Evolutionary conservation across 1,284 basidiomycete species (phyloP).

Genomic region (Clitocybe nebularis): DNA sequence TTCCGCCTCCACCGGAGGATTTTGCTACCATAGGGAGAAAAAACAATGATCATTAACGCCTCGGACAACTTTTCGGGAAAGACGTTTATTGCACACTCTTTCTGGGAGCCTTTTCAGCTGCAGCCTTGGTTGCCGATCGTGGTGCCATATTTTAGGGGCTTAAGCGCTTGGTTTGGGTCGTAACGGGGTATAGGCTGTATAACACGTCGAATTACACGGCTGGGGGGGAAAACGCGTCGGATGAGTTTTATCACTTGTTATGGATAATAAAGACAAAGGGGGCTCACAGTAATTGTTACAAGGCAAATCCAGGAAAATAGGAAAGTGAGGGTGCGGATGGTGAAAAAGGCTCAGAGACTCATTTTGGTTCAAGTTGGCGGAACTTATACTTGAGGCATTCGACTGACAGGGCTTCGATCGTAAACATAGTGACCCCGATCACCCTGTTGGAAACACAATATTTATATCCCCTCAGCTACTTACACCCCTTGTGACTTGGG

Average conservation of each 20-base stretch:
- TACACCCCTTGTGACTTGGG: no score
- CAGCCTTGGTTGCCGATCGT: constrained; percentile 26
- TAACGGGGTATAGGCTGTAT: constrained; percentile 1
- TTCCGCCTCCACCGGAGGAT: constrained; percentile 32
- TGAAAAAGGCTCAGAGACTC: constrained; percentile 33
- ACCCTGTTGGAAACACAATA: constrained; percentile 19
- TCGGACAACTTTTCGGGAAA: background rate
- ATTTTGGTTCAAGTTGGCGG: constrained; percentile 39
- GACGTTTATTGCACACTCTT: constrained; percentile 27
- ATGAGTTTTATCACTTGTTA: constrained; percentile 3
- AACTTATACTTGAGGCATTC: constrained; percentile 39
- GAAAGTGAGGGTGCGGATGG: constrained; percentile 22
- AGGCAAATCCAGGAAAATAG: constrained; percentile 5
- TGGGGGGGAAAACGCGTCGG: constrained; percentile 1
- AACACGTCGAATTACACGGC: constrained; percentile 5
- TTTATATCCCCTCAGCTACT: no score
- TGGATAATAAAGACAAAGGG: background rate
- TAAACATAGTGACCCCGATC: constrained; percentile 31
- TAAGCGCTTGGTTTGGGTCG: constrained; percentile 3
- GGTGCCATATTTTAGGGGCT: constrained; percentile 28
- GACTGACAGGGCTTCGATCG: constrained; percentile 43
- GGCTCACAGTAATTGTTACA: constrained; percentile 9
- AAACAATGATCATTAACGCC: constrained; percentile 2
- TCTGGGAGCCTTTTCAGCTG: constrained; percentile 32
- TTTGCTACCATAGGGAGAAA: constrained; percentile 27